Conservation (phyloP, 2,329 filamentous ascomycete species). For the Davidsoniella neocaledoniae region DNA sequence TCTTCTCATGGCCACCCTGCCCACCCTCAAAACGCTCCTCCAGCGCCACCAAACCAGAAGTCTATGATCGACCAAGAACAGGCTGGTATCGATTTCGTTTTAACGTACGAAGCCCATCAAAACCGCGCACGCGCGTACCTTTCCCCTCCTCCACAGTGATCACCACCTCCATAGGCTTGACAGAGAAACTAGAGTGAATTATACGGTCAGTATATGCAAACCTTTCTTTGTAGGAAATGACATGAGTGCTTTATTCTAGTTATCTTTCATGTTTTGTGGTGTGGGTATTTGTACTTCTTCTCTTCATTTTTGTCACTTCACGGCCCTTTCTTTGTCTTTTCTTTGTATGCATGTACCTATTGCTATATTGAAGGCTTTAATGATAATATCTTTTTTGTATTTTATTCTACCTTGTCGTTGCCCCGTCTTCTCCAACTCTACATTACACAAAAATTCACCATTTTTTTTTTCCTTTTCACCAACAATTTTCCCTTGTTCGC, state of each 20-base stretch:
- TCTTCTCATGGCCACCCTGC: conserved; percentile 19
- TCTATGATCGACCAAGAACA: conserved; percentile 52
- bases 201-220: not conserved
- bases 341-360: not conserved
- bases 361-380: too few relatives aligned
- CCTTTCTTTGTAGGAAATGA: not conserved
- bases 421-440: too few relatives aligned
- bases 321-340: not conserved
- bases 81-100: conserved; percentile 75
- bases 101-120: conserved; percentile 60
- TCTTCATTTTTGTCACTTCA: not conserved
- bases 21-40: conserved; percentile 17
- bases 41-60: not conserved
- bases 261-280: not conserved
- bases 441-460: too few relatives aligned
- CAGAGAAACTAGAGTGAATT: too few relatives aligned
- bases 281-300: too few relatives aligned
- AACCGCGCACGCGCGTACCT: conserved; percentile 36
- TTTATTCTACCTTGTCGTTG: too few relatives aligned
- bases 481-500: not conserved
- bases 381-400: too few relatives aligned
- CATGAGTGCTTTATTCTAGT: not conserved
- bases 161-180: not conserved
- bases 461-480: too few relatives aligned
- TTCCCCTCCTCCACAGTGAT: conserved; percentile 39